Evolutionary conservation across 164 flowering plant species (phyloP), one percentile per base, ranked within the genome.

Genomic region (Cinnamomum chago): DNA sequence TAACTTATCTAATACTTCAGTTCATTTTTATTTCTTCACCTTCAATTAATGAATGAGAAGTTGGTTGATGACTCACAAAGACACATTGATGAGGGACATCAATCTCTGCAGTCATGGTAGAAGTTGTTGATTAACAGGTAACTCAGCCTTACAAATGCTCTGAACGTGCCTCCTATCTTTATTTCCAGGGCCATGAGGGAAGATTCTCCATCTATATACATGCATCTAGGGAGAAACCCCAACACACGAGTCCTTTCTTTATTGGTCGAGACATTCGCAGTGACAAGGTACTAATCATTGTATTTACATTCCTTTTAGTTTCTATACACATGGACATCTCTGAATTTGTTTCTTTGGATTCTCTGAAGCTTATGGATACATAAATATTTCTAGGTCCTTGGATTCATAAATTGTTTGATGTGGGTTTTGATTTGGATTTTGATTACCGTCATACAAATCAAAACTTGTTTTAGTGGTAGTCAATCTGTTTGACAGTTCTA

Each of bases 131-230:
- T 67, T 30, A 67, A 30, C 67, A 28, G 0, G 67, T 30, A 67
- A 17, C n/a, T 14, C 3, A 67, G 3, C 33, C 67, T 7, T 67
- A 30, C 18, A 30, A 67, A 25, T 67, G 22, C 6, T 67, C 69
- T 67, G 69, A 30, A 30, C 22, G 3, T 67, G 69, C 28, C 24
- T 30, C 10, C 35, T 62, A 12, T 73, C 60, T 62, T 6, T 23
- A 40, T 72, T 76, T 74, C 70, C 90, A 94, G 98, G 98, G 96
- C 58, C 93, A 94, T 80, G 97, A 92, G 62, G 98, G 83, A 6
- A 89, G 83, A 81, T 94, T 89, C 83, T 84, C 97, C 51, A 86
- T 94, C 62, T 92, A 92, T 82, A 85, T 94, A 50, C 98, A 94
- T 82, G 94, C 96, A 76, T 94, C 98, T 52, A 89, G 82, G 83